Evolutionary conservation across 1,284 basidiomycete species (phyloP).

Genomic region (Cryptococcus deneoformans): DNA sequence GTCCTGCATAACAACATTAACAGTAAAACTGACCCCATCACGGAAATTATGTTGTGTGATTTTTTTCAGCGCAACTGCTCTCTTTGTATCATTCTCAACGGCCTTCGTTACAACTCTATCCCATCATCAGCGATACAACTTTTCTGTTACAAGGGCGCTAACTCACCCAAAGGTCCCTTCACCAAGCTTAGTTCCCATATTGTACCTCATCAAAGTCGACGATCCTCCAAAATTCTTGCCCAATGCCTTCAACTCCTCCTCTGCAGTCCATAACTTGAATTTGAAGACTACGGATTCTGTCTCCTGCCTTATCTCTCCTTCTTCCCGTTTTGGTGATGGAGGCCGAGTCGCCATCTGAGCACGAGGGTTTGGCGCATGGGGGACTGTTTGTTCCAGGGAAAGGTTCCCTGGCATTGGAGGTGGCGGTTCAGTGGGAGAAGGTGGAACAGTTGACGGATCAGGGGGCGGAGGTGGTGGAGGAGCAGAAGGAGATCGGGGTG

Average conservation of each 20-base stretch:
- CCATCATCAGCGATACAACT: no score
- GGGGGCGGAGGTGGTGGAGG: conserved; percentile 35
- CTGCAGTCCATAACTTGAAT: conserved; percentile 52
- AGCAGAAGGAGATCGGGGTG: conserved; percentile 10
- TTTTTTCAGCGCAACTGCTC: conserved; percentile 77
- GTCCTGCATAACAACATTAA: background rate
- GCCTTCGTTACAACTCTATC: conserved; percentile 84
- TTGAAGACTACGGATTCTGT: conserved; percentile 17
- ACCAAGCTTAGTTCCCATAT: conserved; percentile 77
- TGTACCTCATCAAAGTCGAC: conserved; percentile 73
- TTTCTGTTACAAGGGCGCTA: background rate
- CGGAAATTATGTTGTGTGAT: conserved; percentile 90
- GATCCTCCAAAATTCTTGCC: conserved; percentile 71
- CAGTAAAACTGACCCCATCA: conserved; percentile 68
- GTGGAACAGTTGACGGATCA: conserved; percentile 43
- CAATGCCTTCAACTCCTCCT: conserved; percentile 65
- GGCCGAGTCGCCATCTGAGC: conserved; percentile 18
- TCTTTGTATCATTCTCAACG: conserved; percentile 60
- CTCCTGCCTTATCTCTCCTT: conserved; percentile 20
- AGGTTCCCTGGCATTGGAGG: conserved; percentile 24
- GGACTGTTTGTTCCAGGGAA: conserved; percentile 34
- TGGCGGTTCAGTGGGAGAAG: conserved; percentile 26
- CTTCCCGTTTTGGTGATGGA: conserved; percentile 24
- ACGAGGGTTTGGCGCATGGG: conserved; percentile 43
- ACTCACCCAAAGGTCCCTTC: conserved; percentile 90